Evolutionary conservation across 331 rosid species (phyloP), one percentile per base, ranked within the genome.

Genomic region (Prunus yedoensis): DNA sequence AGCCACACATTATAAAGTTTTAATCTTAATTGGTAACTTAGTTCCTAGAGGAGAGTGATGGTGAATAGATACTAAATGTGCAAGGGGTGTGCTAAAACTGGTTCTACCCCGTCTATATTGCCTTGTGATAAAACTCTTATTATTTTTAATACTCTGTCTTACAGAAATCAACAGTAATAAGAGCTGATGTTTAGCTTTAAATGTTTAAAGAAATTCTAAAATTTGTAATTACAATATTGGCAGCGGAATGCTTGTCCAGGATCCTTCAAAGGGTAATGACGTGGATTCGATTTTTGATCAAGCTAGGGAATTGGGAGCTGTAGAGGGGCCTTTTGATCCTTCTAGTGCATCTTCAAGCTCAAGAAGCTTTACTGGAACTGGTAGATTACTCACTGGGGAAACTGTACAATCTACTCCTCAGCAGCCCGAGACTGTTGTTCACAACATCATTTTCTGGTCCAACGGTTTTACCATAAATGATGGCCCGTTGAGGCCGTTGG

Each of bases 161-260:
- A 9, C 64, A 10, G 59, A 57, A n/a, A 43, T 41, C 7, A 57
- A n/a, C 27, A 28, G 8, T 15, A 35, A 14, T 30, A 27, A 35
- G 16, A 35, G 81, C 71, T 77, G 61, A 65, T 47, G 21, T 71
- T 52, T 72, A 6, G 67, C 63, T 4, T 74, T 56, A 57, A 54
- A 28, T 41, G 3, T 15, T 51, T 30, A 51, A n/a, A 62, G 53
- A 45, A 15, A 47, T 8, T 74, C 78, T 76, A 59, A 83, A 25
- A 18, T 79, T 76, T 63, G 20, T 77, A 12, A 57, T 50, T 52
- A 47, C 79, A 61, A 66, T 79, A 64, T 78, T 71, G 78, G 81
- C 90, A 95, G 99, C 82, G 99, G 99, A 81, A 95, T 95, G 99
- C 97, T 95, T 72, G 99, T 92, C 74, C 99, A 95, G 85, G 99